These are phyloP conservation scores for Tolypocladium ophioglossoides DNA, from an alignment of 2,329 filamentous ascomycete species.

Conservation along the genomic window DNA sequence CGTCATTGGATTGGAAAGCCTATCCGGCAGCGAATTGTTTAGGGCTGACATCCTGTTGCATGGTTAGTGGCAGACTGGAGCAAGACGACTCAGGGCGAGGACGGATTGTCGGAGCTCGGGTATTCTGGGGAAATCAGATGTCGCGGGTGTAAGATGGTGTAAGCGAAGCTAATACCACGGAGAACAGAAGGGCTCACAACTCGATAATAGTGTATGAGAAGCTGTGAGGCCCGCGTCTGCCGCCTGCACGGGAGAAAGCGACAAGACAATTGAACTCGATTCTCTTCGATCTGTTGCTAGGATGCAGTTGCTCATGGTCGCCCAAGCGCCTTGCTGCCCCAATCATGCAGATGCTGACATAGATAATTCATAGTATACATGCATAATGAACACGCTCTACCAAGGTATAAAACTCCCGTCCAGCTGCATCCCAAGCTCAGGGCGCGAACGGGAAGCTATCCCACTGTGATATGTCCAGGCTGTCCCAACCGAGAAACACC, in stretches of 20 bases:
- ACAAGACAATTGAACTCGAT: background rate
- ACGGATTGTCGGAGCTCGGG: background rate
- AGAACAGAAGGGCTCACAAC: too few species aligned
- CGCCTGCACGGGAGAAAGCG: background rate
- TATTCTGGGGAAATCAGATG: background rate
- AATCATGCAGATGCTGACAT: background rate
- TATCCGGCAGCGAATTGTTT: background rate
- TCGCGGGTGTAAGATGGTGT: background rate
- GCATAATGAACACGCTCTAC: too few species aligned
- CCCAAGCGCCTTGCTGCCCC: background rate
- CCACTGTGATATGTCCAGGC: constrained; percentile 19
- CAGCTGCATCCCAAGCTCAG: background rate
- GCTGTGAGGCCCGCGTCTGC: too few species aligned
- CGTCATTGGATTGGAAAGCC: background rate
- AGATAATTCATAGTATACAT: background rate
- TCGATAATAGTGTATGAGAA: too few species aligned
- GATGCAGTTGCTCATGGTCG: too few species aligned
- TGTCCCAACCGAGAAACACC: constrained; percentile 17
- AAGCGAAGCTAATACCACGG: too few species aligned
- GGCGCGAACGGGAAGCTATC: constrained; percentile 17
- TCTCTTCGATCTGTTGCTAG: background rate
- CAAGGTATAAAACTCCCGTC: background rate
- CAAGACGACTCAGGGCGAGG: too few species aligned
- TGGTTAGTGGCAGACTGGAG: background rate
- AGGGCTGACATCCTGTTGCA: background rate